Evolutionary conservation across 2,329 filamentous ascomycete species (phyloP).

Genomic region (Aureobasidium sp.): DNA sequence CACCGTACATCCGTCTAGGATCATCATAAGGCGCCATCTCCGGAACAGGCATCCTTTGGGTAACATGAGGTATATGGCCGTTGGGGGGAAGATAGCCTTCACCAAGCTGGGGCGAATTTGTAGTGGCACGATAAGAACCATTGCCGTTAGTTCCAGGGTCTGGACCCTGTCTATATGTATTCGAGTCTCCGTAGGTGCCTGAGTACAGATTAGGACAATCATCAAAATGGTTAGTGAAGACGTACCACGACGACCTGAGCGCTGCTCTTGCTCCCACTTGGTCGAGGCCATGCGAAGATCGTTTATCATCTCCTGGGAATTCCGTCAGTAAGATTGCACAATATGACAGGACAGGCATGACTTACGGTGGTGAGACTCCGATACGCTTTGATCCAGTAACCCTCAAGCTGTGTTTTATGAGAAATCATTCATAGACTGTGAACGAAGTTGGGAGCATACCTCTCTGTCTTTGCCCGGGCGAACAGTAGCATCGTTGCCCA

Average conservation of each 20-base stretch:
- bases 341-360: neutral
- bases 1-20: conserved; percentile 6
- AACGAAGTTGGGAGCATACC: neutral
- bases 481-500: conserved; percentile 45
- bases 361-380: conserved; percentile 44
- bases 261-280: conserved; percentile 36
- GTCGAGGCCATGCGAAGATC: conserved; percentile 43
- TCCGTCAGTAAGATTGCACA: conserved; percentile 15
- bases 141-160: conserved; percentile 19
- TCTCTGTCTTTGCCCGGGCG: conserved; percentile 38
- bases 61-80: neutral
- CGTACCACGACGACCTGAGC: conserved; percentile 39
- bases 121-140: conserved; percentile 3
- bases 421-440: no score
- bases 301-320: conserved; percentile 40
- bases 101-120: conserved; percentile 27
- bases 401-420: conserved; percentile 31
- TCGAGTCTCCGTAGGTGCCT: conserved; percentile 38
- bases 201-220: conserved; percentile 34
- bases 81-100: conserved; percentile 18
- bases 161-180: conserved; percentile 36
- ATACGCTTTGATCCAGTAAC: conserved; percentile 47
- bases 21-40: conserved; percentile 14
- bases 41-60: neutral
- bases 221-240: conserved; percentile 24